Conservation (phyloP, 306 rosid genomes). For the Lathyrus tuberosus region DNA sequence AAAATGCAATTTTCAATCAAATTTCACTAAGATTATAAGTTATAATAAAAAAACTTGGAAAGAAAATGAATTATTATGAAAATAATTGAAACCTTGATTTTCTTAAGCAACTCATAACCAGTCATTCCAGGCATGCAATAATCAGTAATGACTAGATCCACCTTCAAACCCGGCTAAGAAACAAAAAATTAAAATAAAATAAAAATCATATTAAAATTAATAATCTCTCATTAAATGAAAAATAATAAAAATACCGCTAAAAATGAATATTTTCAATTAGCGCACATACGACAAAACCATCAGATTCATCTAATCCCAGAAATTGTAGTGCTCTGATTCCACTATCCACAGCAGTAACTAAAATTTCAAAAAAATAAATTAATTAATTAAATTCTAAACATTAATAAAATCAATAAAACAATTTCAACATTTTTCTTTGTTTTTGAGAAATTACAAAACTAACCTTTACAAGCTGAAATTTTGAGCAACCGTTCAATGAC, state of each 20-base stretch:
- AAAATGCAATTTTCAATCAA: background rate
- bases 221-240: conserved; percentile 11
- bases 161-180: conserved; percentile 60
- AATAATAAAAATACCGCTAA: background rate
- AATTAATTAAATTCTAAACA: no score
- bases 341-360: conserved; percentile 97
- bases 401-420: no score
- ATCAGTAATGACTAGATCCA: conserved; percentile 94
- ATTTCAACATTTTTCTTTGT: no score
- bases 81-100: conserved; percentile 63
- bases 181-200: background rate
- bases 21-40: conserved; percentile 7
- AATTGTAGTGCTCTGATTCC: conserved; percentile 88
- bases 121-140: conserved; percentile 99
- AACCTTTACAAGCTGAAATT: conserved; percentile 83
- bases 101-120: conserved; percentile 90
- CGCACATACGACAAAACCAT: conserved; percentile 59
- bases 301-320: conserved; percentile 76
- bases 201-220: conserved; percentile 7
- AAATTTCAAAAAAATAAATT: no score
- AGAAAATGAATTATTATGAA: background rate
- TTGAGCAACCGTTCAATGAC: conserved; percentile 85
- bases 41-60: background rate
- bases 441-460: background rate
- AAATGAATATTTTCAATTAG: background rate